These are phyloP conservation scores for Saussurea involucrata DNA, from an alignment of 129 eudicot species.

Conservation along the genomic window DNA sequence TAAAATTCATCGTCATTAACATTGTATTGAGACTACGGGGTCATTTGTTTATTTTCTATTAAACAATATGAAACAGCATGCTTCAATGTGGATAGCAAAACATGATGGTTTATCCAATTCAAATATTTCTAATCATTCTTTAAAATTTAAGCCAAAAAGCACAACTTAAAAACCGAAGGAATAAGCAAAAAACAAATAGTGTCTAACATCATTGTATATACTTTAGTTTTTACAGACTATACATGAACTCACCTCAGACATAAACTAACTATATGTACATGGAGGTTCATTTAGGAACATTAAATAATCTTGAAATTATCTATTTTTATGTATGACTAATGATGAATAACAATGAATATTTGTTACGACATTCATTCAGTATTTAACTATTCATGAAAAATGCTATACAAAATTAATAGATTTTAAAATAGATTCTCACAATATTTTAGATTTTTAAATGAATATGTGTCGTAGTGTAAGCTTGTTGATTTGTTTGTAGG, in stretches of 20 bases:
- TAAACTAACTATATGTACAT: not conserved
- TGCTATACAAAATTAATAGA: too few species aligned
- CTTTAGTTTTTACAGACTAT: not conserved
- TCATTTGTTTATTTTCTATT: too few species aligned
- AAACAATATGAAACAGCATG: too few species aligned
- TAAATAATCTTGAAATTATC: not conserved
- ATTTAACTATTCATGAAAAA: too few species aligned
- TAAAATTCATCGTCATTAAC: too few species aligned
- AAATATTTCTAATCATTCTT: too few species aligned
- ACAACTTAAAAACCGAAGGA: not conserved
- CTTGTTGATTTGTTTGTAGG: constrained; percentile 6
- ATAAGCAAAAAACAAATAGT: not conserved
- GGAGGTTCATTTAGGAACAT: not conserved
- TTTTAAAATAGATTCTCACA: too few species aligned
- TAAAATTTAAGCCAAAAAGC: not conserved
- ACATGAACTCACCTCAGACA: not conserved
- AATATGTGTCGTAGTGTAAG: not conserved
- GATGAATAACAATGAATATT: not conserved
- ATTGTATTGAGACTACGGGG: too few species aligned
- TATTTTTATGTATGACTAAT: not conserved
- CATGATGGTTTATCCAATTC: too few species aligned
- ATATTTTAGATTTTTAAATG: too few species aligned
- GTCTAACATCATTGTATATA: not conserved
- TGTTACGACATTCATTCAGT: too few species aligned
- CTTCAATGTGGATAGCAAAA: too few species aligned